Percentiles rank a stretch among this genome's conserved stretches.
These are phyloP conservation scores for Agapanthus africanus DNA, from an alignment of 106 monocot species.

Conservation along the genomic window DNA sequence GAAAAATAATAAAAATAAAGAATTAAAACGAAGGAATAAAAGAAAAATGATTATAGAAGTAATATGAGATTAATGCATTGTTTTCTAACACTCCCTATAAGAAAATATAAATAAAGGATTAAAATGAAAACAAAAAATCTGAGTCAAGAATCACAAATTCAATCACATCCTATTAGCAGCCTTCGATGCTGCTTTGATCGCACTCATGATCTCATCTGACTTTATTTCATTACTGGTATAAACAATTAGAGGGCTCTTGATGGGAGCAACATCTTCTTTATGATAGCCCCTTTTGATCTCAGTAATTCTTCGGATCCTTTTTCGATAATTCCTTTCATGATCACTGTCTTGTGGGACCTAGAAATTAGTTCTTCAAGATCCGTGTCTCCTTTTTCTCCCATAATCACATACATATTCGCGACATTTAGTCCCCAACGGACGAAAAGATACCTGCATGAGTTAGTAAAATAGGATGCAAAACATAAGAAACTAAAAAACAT, in stretches of 20 bases:
- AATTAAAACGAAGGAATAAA: neutral
- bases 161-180: constrained; percentile 27
- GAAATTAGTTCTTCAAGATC: constrained; percentile 53
- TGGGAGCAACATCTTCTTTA: constrained; percentile 41
- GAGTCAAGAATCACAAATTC: neutral
- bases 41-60: neutral
- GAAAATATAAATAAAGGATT: neutral
- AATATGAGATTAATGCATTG: neutral
- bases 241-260: constrained; percentile 31
- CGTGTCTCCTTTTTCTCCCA: constrained; percentile 64
- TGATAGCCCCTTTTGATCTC: constrained; percentile 41
- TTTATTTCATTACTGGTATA: constrained; percentile 24
- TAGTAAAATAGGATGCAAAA: neutral
- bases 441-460: constrained; percentile 58
- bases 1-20: neutral
- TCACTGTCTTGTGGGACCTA: constrained; percentile 53
- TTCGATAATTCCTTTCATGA: constrained; percentile 40
- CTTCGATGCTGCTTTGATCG: constrained; percentile 32
- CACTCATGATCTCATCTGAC: constrained; percentile 38
- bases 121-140: neutral
- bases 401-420: constrained; percentile 50
- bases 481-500: neutral
- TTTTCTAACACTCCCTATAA: neutral
- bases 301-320: constrained; percentile 43
- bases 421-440: constrained; percentile 72